These are phyloP conservation scores for Adansonia madagascariensis DNA, from an alignment of 441 rosid genomes.

Conservation along the genomic window DNA sequence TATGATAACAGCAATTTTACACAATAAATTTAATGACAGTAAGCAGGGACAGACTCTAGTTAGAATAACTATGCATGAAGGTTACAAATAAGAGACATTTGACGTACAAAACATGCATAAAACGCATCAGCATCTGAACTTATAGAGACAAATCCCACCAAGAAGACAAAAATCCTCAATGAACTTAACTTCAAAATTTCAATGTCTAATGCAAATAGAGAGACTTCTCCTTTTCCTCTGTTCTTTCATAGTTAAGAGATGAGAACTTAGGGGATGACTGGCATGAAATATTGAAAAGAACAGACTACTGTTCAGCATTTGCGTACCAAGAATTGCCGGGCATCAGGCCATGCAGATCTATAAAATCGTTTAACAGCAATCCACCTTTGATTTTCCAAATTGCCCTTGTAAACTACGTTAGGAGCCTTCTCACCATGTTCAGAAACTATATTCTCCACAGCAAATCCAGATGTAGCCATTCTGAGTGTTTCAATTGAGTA, in stretches of 20 bases:
- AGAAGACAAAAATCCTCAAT: background rate
- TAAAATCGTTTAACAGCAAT: slow-evolving; percentile 72
- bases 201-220: background rate
- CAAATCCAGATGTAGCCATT: slow-evolving; percentile 75
- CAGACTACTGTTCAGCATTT: background rate
- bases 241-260: background rate
- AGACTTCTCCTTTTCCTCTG: background rate
- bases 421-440: slow-evolving; percentile 82
- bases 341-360: slow-evolving; percentile 72
- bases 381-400: slow-evolving; percentile 62
- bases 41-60: background rate
- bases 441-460: slow-evolving; percentile 67
- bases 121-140: slow-evolving; percentile 10
- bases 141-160: background rate
- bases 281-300: background rate
- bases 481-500: slow-evolving; percentile 76
- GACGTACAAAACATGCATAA: background rate
- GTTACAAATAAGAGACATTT: background rate
- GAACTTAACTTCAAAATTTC: background rate
- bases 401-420: slow-evolving; percentile 72
- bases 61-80: slow-evolving; percentile 12
- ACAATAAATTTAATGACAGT: background rate
- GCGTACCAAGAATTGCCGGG: slow-evolving; percentile 65
- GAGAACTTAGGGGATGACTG: background rate
- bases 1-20: slow-evolving; percentile 11